Evolutionary conservation across 1,284 basidiomycete species (phyloP), one percentile per base, ranked within the genome.

Genomic region (Volvariella volvacea): DNA sequence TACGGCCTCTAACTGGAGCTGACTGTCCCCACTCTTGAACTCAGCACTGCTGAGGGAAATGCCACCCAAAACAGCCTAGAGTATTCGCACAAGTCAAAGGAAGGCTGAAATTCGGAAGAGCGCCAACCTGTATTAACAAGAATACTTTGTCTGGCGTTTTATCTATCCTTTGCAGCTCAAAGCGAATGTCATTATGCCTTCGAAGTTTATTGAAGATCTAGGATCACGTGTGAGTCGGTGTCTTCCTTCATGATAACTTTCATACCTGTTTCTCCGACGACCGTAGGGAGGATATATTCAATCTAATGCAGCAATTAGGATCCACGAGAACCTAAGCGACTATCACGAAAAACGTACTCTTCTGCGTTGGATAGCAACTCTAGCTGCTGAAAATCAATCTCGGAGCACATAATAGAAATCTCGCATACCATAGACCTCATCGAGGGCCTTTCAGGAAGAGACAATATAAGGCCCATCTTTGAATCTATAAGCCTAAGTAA

Each of bases 401-500:
- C 39, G 19, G 50, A 46, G 16, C 14, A 7, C 15, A 7, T 6
- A 36, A n/a, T 20, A 15, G 40, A 38, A 41, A 41, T 33, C 14
- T 15, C 14, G 40, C 22, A 3, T 44, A 36, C 34, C n/a, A 36
- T 36, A 8, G 8, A 6, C 34, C 19, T 6, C 34, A 36, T 36
- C 34, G n/a, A 6, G 14, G 34, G 34, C 19, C 67, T 64, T 22
- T 71, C 67, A 1, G 80, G 71, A 9, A 88, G 53, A n/a, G 68
- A 66, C 42, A 89, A 61, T 30, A 90, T 80, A 20, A 68, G 56
- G 31, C 66, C 62, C 86, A 90, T 89, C 87, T 89, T 42, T n/a
- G 10, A 44, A 37, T 20, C 16, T 10, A 45, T 45, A 30, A 41
- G 39, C 28, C 12, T 36, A 33, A 25, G 37, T 28, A 43, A 43